A percentile compares a stretch with the other conserved stretches of the same genome.
Evolutionary conservation across 495 filamentous ascomycete genomes (phyloP).

Genomic region (Tuber aestivum): DNA sequence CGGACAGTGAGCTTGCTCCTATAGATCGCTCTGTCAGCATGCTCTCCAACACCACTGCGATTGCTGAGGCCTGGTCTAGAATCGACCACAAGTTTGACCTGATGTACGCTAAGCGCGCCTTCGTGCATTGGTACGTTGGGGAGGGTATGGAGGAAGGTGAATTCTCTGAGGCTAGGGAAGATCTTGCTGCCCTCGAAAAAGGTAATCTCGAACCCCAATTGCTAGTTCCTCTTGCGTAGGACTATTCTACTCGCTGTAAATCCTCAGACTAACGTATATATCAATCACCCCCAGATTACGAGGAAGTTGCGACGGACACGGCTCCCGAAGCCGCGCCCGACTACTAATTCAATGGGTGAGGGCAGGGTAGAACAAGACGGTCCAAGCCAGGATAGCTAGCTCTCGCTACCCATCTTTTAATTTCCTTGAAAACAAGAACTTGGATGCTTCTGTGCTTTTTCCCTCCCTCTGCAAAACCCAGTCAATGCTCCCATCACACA

Average conservation of each 20-base stretch:
- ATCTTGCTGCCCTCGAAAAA: constrained; percentile 73
- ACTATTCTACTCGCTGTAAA: constrained; percentile 48
- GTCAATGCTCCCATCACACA: not conserved
- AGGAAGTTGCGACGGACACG: constrained; percentile 74
- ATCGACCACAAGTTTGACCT: constrained; percentile 98
- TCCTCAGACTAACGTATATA: constrained; percentile 8
- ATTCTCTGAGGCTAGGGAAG: constrained; percentile 98
- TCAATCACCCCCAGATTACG: constrained; percentile 59
- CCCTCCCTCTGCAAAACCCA: not conserved
- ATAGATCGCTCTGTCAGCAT: constrained; percentile 98
- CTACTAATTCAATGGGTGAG: constrained; percentile 43
- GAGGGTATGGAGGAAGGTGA: constrained; percentile 99
- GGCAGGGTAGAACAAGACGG: not conserved
- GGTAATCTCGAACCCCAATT: constrained; percentile 15
- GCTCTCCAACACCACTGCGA: constrained; percentile 99
- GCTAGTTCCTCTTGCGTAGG: not conserved
- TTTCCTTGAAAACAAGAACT: not conserved
- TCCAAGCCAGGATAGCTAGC: not conserved
- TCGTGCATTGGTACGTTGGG: constrained; percentile 99
- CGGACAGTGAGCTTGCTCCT: constrained; percentile 93
- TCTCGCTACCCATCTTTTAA: not conserved
- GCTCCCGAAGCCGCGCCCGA: constrained; percentile 52
- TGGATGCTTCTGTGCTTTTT: not conserved
- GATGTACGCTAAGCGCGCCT: constrained; percentile 99
- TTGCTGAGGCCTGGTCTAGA: constrained; percentile 96